Evolutionary conservation across 805 yeast genomes (phyloP).

Genomic region (Kodamaea nitidulidarum): DNA sequence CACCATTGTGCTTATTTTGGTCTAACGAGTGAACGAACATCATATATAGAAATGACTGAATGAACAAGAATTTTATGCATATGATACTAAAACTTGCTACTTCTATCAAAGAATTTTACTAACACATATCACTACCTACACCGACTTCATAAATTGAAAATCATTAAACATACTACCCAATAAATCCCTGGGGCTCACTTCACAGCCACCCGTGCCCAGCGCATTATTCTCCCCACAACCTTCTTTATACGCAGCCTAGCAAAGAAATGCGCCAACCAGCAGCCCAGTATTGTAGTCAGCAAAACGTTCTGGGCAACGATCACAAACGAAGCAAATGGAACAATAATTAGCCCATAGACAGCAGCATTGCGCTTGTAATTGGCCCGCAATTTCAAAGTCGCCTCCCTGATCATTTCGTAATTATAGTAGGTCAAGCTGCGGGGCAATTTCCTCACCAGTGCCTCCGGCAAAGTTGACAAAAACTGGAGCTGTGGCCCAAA

Average conservation of each 20-base stretch:
- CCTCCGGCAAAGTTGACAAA: constrained; percentile 1
- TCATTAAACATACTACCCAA: no score
- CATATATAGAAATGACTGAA: no score
- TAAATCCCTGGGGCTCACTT: no score
- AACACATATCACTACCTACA: no score
- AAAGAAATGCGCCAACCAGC: background rate
- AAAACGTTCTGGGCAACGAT: constrained; percentile 1
- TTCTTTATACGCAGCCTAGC: background rate
- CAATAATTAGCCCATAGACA: background rate
- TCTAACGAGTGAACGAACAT: no score
- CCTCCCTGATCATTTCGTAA: background rate
- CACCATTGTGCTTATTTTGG: no score
- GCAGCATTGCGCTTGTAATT: background rate
- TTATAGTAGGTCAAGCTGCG: constrained; percentile 1
- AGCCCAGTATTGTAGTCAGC: constrained; percentile 1
- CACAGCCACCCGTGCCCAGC: background rate
- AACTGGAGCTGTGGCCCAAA: background rate
- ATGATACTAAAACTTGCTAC: no score
- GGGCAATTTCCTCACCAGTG: background rate
- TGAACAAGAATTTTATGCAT: no score
- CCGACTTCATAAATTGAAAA: no score
- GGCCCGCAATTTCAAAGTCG: background rate
- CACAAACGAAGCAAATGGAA: constrained; percentile 2
- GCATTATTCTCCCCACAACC: background rate
- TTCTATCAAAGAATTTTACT: no score